phyloP scores from a whole-genome alignment of 2,329 filamentous ascomycete species.

The Cordyceps farinosa region DNA sequence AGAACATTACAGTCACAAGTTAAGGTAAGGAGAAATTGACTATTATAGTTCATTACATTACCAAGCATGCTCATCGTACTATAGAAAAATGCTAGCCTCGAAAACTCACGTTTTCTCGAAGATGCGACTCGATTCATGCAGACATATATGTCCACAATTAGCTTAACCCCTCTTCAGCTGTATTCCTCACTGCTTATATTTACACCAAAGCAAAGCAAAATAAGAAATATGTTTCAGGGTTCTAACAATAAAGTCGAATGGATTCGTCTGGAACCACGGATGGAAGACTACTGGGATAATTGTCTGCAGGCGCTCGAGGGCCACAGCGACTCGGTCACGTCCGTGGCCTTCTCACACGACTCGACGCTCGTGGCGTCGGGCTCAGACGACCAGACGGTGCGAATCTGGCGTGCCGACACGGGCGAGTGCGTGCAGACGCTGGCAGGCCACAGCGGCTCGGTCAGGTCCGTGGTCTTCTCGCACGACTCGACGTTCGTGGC shows the following conservation, averaged over 20 bases:
- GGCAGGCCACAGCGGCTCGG: background rate
- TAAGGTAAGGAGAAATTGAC: background rate
- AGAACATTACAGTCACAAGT: background rate
- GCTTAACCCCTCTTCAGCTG: background rate
- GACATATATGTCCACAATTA: background rate
- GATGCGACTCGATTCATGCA: conserved; percentile 2
- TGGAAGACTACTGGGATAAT: background rate
- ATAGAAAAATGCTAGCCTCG: background rate
- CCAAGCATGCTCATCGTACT: background rate
- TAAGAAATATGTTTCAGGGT: background rate
- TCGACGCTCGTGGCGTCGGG: background rate
- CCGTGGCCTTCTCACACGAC: background rate
- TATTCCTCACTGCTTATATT: conserved; percentile 7
- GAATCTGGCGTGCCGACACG: background rate
- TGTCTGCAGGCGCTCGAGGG: background rate
- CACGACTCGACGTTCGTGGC: background rate
- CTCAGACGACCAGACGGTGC: background rate
- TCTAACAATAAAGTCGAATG: background rate
- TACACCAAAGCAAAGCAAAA: background rate
- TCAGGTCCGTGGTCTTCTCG: background rate
- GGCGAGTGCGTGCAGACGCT: background rate
- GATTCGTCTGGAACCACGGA: background rate
- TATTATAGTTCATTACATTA: background rate
- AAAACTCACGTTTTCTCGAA: background rate
- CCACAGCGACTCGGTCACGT: background rate